Base-by-base conservation (phyloP, 2,329 filamentous ascomycete species). In the Apiospora hydei region DNA sequence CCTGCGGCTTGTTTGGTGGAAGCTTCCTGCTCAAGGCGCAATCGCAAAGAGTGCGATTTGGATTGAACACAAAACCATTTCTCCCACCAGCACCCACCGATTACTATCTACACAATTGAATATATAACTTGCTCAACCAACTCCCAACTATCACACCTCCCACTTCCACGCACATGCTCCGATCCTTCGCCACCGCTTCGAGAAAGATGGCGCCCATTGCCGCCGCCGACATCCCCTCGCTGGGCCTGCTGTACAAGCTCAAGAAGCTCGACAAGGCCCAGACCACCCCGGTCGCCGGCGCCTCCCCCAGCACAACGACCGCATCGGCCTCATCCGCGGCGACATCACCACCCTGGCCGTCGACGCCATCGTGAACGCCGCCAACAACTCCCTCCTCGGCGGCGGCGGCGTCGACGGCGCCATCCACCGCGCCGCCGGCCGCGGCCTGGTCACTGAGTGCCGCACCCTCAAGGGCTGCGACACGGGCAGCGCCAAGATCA, bases 321-420 rank as follows among this genome's bases (percentile, higher is more conserved):
- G 89, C 74, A 87, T 98, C 77, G 89, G 89, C 66, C 84, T 96
- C 49, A 87, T 94, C 75, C 88, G 89, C 71, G 89, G 90, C 76
- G 94, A 98, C 81, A 97, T 98, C 81, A 98, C 95, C 18, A 90
- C 86, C 18, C 89, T 98, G 4, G 81, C 87, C 44, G 88, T 95
- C 66, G 94, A 95, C 78, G 92, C 93, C 75, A 96, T 98, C 76
- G 95, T 98, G 81, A 98, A 98, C 81, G 96, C 96, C 0, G 96
- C 96, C 64, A 98, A 98, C 81, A 83, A 83, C 13, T 88, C 87
- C 1, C 89, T 98, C 0, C 87, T 93, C 0, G 95, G 95, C 71
- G 96, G 96, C 70, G 94, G 95, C n/a, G 96, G 96, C 47, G 95
- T 98, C 21, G 93, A 95, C 78, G 93, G 92, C 53, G 93, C 95